These are phyloP conservation scores for Dactylellina sp. DNA, from an alignment of 2,329 filamentous ascomycete genomes.

Conservation along the genomic window DNA sequence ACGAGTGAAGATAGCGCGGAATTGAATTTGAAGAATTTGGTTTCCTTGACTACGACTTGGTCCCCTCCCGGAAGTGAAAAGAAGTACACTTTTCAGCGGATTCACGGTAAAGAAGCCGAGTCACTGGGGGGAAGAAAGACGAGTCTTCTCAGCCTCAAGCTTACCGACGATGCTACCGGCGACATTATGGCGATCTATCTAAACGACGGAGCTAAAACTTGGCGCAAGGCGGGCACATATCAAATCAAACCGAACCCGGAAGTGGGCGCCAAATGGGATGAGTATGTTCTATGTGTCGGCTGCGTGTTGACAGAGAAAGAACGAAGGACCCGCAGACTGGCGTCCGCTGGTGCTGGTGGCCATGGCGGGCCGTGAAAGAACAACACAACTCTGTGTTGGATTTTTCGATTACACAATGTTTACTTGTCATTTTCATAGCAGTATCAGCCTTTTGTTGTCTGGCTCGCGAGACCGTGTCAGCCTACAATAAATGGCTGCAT, in stretches of 20 bases:
- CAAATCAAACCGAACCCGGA: conserved; percentile 46
- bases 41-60: conserved; percentile 43
- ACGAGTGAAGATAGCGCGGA: conserved; percentile 7
- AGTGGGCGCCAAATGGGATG: conserved; percentile 39
- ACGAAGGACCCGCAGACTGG: conserved; percentile 34
- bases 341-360: conserved; percentile 6
- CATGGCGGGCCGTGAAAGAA: conserved; percentile 12
- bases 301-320: conserved; percentile 50
- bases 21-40: conserved; percentile 32
- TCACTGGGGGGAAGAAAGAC: conserved; percentile 29
- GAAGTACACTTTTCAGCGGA: conserved; percentile 39
- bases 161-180: conserved; percentile 39
- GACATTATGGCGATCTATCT: conserved; percentile 47
- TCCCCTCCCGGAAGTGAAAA: conserved; percentile 37
- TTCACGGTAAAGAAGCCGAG: conserved; percentile 41
- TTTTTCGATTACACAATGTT: too few relatives aligned
- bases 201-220: conserved; percentile 38
- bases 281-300: conserved; percentile 26
- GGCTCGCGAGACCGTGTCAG: too few relatives aligned
- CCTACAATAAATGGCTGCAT: too few relatives aligned
- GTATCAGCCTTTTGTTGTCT: too few relatives aligned
- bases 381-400: too few relatives aligned
- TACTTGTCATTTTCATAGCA: too few relatives aligned
- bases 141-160: conserved; percentile 35
- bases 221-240: conserved; percentile 43